Percentiles rank a stretch among this genome's conserved stretches.
These are phyloP conservation scores for Apiotrichum mycotoxinovorans DNA, from an alignment of 1,284 basidiomycete genomes.

Conservation along the genomic window DNA sequence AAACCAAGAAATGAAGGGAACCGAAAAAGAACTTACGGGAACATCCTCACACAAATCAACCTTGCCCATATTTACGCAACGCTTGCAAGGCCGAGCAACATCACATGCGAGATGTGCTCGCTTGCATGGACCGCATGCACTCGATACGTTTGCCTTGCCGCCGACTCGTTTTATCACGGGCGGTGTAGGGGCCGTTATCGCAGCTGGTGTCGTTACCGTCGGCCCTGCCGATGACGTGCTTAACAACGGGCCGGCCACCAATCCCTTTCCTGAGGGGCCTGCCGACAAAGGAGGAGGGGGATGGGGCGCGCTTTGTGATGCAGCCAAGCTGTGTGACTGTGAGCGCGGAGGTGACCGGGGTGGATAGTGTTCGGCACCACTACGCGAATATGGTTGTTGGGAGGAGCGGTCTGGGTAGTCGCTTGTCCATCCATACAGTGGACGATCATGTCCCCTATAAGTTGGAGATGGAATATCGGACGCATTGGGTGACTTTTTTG, in stretches of 20 bases:
- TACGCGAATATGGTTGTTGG: neutral
- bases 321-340: neutral
- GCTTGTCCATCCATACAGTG: neutral
- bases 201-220: neutral
- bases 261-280: neutral
- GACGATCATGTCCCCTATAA: neutral
- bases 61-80: constrained; percentile 46
- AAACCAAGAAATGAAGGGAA: neutral
- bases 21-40: constrained; percentile 31
- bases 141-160: constrained; percentile 35
- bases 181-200: neutral
- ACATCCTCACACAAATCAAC: constrained; percentile 46
- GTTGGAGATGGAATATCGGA: neutral
- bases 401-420: neutral
- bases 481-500: neutral
- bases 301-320: neutral
- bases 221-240: neutral
- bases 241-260: neutral
- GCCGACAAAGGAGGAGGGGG: neutral
- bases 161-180: constrained; percentile 24
- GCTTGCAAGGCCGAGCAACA: constrained; percentile 42
- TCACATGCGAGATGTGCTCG: constrained; percentile 46
- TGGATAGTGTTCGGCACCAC: neutral
- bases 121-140: constrained; percentile 46
- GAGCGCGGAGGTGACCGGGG: neutral